Conservation (phyloP, 352 stramenopile genomes). For the Phytophthora uliginosa region DNA sequence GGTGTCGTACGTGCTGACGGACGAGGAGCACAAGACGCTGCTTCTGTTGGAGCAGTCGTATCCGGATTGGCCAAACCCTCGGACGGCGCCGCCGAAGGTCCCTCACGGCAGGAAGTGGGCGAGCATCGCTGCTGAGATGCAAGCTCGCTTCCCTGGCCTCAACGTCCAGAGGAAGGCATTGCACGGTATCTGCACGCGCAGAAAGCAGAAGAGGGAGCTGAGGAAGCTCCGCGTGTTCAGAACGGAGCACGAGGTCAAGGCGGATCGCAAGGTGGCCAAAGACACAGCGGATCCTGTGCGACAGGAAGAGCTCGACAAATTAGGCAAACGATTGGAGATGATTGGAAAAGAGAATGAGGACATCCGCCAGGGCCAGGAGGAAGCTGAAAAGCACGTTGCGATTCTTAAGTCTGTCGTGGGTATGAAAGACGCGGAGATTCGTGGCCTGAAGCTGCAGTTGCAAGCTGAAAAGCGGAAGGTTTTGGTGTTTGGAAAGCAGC, state of each 20-base stretch:
- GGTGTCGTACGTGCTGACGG: not conserved
- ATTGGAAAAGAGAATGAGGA: too few relatives aligned
- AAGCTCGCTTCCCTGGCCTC: not conserved
- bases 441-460: too few relatives aligned
- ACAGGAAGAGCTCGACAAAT: too few relatives aligned
- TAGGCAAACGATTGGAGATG: too few relatives aligned
- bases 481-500: too few relatives aligned
- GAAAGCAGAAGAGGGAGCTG: not conserved
- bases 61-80: not conserved
- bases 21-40: slow-evolving; percentile 1
- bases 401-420: too few relatives aligned
- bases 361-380: too few relatives aligned
- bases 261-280: too few relatives aligned
- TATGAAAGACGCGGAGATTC: too few relatives aligned
- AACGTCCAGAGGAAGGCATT: not conserved
- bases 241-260: not conserved
- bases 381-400: too few relatives aligned
- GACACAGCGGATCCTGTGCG: too few relatives aligned
- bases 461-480: too few relatives aligned
- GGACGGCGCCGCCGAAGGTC: not conserved
- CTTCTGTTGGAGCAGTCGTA: not conserved
- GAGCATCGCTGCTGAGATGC: slow-evolving; percentile 2
- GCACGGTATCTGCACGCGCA: not conserved
- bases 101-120: not conserved
- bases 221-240: not conserved